Conservation (phyloP, 768 basidiomycete genomes). For the Tricholoma sp. region DNA sequence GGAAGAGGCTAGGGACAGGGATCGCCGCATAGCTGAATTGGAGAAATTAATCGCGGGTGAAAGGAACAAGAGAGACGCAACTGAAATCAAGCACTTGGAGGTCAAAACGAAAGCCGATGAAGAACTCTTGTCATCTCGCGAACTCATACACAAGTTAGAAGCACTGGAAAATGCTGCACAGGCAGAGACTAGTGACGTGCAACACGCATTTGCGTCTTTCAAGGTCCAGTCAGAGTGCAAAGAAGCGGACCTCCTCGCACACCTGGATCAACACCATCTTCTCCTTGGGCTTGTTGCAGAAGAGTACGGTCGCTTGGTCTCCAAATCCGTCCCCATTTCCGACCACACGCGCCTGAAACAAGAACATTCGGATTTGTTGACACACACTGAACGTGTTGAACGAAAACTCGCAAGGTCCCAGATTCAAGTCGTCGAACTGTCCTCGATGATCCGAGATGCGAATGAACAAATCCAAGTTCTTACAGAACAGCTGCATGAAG, state of each 20-base stretch:
- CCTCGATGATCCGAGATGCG: conserved; percentile 52
- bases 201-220: conserved; percentile 24
- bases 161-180: conserved; percentile 30
- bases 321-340: conserved; percentile 33
- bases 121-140: conserved; percentile 31
- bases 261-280: conserved; percentile 45
- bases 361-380: conserved; percentile 32
- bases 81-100: conserved; percentile 42
- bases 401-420: conserved; percentile 67
- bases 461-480: conserved; percentile 50
- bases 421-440: conserved; percentile 60
- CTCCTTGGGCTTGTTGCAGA: conserved; percentile 44
- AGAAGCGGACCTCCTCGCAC: conserved; percentile 42
- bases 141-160: conserved; percentile 29
- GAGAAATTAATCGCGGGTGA: conserved; percentile 48
- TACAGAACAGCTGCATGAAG: conserved; percentile 25
- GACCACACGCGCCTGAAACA: conserved; percentile 35
- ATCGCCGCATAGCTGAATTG: conserved; percentile 49
- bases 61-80: conserved; percentile 42
- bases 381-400: conserved; percentile 49
- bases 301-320: conserved; percentile 50
- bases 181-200: conserved; percentile 31
- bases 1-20: conserved; percentile 52
- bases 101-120: conserved; percentile 36
- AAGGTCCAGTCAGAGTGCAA: conserved; percentile 28